Percentiles rank a stretch among this genome's conserved stretches.
These are phyloP conservation scores for Tylopilus cervinicoccineus DNA, from an alignment of 768 basidiomycete species.

Conservation along the genomic window DNA sequence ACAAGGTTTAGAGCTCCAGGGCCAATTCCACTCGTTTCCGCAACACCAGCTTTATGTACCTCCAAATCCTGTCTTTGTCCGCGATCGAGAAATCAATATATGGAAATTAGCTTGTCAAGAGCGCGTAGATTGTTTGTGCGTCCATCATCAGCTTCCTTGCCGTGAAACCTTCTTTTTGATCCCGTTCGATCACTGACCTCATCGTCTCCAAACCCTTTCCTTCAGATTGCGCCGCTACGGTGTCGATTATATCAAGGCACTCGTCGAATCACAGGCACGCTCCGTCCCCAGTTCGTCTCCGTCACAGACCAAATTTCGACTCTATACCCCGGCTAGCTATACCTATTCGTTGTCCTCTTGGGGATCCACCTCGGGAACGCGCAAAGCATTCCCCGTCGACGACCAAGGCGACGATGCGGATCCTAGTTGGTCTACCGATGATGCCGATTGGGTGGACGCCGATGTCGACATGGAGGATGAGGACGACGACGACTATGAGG, in stretches of 20 bases:
- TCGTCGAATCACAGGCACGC: conserved; percentile 28
- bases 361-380: conserved; percentile 7
- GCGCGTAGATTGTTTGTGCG: conserved; percentile 32
- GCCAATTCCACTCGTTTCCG: conserved; percentile 23
- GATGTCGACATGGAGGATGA: conserved; percentile 33
- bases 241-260: conserved; percentile 30
- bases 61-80: conserved; percentile 25
- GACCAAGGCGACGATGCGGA: conserved; percentile 20
- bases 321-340: conserved; percentile 33
- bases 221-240: conserved; percentile 31
- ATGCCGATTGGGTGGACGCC: conserved; percentile 23
- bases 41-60: conserved; percentile 27
- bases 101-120: conserved; percentile 35
- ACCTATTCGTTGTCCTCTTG: conserved; percentile 26
- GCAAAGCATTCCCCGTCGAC: conserved; percentile 14
- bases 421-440: conserved; percentile 18
- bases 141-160: conserved; percentile 9
- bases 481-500: conserved; percentile 29
- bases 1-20: conserved; percentile 22
- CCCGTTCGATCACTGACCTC: conserved; percentile 8
- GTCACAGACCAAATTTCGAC: conserved; percentile 26
- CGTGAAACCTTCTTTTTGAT: conserved; percentile 7
- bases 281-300: neutral
- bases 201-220: neutral
- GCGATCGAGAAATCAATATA: conserved; percentile 33